Evolutionary conservation across 2,329 filamentous ascomycete species (phyloP), one percentile per base, ranked within the genome.

Genomic region (Beauveria sp.): DNA sequence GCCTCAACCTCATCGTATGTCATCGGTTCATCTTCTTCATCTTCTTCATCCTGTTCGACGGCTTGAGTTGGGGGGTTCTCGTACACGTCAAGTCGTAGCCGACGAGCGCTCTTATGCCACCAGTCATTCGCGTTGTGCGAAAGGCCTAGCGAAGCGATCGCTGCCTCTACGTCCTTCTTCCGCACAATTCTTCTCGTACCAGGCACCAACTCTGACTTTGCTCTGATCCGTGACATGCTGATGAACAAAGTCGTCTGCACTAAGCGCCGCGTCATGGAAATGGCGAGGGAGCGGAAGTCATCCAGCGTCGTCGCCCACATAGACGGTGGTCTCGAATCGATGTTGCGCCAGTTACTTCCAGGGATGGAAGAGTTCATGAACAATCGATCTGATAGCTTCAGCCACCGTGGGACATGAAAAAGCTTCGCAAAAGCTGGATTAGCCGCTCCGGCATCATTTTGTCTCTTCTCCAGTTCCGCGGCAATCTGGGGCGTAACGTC

Each of bases 261-360:
- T 1, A 96, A 74, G 14, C 89, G 81, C 62, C 83, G 84, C 0
- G 89, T 93, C 16, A 95, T 66, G 58, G 83, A 88, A 1, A 89
- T 71, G 0, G 82, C 78, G 2, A 96, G 73, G 9, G 83, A 82
- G 68, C 92, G 81, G 50, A 96, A 87, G 66, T 95, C 90, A 5
- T 84, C 80, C n/a, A 96, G 80, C 0, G 89, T 86, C 1, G 90
- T 92, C 7, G 86, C 83, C 66, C 88, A 86, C 24, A 96, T 83
- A 0, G 88, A 85, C 0, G 92, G 92, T 3, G 77, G 77, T 61
- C 83, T 79, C n/a, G 81, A 79, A 22, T 81, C 79, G 8, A 89
- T 67, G 45, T 77, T 78, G 40, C 76, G 77, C 90, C 90, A 96
- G 69, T 90, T 92, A 60, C 84, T 80, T 59, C 85, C 83, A 14